Evolutionary conservation across 352 stramenopile species (phyloP).

Genomic region (Globisporangium takayamanum): DNA sequence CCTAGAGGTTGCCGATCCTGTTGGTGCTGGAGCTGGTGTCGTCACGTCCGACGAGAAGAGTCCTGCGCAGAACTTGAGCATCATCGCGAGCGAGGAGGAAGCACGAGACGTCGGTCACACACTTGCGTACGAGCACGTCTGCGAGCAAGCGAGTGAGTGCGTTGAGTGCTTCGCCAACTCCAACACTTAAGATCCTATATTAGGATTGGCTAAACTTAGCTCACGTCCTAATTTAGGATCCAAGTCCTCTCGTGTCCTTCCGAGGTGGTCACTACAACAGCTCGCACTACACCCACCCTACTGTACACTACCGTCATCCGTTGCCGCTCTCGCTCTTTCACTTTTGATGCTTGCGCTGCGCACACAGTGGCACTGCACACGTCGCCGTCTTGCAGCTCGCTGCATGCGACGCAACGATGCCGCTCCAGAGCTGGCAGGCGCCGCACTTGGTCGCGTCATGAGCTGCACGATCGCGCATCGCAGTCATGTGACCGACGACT

Average conservation of each 20-base stretch:
- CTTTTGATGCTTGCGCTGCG: conserved; percentile 10
- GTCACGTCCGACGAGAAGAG: conserved; percentile 13
- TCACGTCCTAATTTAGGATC: no score
- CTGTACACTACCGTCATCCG: neutral
- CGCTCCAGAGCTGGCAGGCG: conserved; percentile 53
- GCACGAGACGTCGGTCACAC: no score
- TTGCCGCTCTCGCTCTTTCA: neutral
- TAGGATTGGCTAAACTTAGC: neutral
- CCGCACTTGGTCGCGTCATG: conserved; percentile 35
- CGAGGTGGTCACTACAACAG: no score
- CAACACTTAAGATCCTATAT: neutral
- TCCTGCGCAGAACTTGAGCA: conserved; percentile 45
- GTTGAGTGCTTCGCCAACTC: neutral
- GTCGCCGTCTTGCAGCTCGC: conserved; percentile 14
- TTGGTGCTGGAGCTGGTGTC: neutral
- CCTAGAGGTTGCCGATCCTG: neutral
- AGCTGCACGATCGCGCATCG: conserved; percentile 13
- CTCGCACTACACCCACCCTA: no score
- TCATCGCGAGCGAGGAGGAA: conserved; percentile 14
- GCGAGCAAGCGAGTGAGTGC: neutral
- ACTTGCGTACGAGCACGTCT: neutral
- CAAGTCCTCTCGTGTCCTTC: no score
- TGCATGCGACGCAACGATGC: conserved; percentile 32
- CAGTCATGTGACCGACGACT: conserved; percentile 29
- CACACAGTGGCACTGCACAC: conserved; percentile 42